Evolutionary conservation across 257 asterid species (phyloP).

Genomic region (Henckelia pumila): DNA sequence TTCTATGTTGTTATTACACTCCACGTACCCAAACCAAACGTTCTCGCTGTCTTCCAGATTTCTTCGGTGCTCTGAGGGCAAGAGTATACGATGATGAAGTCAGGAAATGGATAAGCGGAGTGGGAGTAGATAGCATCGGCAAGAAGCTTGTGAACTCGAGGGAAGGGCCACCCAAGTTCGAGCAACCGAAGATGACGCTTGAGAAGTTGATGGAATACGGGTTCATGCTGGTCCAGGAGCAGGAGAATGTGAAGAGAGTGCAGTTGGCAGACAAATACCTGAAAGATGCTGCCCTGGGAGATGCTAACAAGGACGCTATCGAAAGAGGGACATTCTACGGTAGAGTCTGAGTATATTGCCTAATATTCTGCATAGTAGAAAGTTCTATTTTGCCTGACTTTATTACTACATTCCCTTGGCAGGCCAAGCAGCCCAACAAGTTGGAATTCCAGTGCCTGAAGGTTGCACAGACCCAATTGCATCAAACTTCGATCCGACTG

Average conservation of each 20-base stretch:
- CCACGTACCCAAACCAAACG: not conserved
- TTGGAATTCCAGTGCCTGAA: constrained; percentile 47
- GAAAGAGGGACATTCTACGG: constrained; percentile 56
- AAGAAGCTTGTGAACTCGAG: constrained; percentile 73
- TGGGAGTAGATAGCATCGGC: constrained; percentile 59
- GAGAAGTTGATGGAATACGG: constrained; percentile 76
- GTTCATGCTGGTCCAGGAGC: constrained; percentile 72
- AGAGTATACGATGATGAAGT: constrained; percentile 82
- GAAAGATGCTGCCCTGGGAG: constrained; percentile 77
- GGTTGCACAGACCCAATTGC: constrained; percentile 71
- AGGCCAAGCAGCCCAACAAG: constrained; percentile 60
- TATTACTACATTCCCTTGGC: not conserved
- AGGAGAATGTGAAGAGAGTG: constrained; percentile 89
- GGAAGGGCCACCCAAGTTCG: constrained; percentile 71
- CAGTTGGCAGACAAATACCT: constrained; percentile 69
- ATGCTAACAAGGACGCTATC: constrained; percentile 68
- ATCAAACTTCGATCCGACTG: constrained; percentile 55
- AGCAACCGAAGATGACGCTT: constrained; percentile 67
- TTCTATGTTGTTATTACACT: not conserved
- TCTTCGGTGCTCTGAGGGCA: constrained; percentile 89
- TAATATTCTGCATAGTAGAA: not conserved
- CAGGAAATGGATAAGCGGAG: constrained; percentile 51
- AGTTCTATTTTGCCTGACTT: not conserved
- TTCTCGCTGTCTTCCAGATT: constrained; percentile 38
- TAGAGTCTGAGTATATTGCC: not conserved